phyloP scores from a whole-genome alignment of 805 yeast genomes.

The Kodamaea lidongshanica region DNA sequence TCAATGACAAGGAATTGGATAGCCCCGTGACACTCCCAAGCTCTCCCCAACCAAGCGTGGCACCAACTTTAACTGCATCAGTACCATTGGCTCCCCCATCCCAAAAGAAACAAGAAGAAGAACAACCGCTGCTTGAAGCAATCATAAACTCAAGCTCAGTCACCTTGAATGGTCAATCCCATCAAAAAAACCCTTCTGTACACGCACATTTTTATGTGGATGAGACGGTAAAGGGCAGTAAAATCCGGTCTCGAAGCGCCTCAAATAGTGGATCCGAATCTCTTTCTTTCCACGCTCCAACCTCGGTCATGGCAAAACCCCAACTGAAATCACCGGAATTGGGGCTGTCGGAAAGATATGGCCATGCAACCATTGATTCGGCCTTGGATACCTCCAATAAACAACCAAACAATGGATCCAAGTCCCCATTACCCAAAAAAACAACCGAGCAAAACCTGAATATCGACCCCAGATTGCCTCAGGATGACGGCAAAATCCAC shows the following conservation, averaged over 20 bases:
- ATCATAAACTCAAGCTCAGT: conserved; percentile 13
- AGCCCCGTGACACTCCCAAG: conserved; percentile 2
- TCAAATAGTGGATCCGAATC: conserved; percentile 22
- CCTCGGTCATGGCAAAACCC: conserved; percentile 4
- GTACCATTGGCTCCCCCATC: background rate
- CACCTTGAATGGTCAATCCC: conserved; percentile 24
- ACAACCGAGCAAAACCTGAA: conserved; percentile 39
- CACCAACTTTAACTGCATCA: too few species aligned
- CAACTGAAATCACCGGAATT: conserved; percentile 6
- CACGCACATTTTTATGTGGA: conserved; percentile 77
- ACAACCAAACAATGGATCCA: conserved; percentile 1
- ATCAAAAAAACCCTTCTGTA: conserved; percentile 54
- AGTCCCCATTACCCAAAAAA: conserved; percentile 1
- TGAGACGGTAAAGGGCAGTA: conserved; percentile 51
- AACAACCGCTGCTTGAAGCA: too few species aligned
- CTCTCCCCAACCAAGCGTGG: too few species aligned
- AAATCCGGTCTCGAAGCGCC: conserved; percentile 35
- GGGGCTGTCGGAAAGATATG: conserved; percentile 3
- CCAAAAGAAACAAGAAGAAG: too few species aligned
- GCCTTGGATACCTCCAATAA: conserved; percentile 2
- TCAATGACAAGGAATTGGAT: conserved; percentile 19
- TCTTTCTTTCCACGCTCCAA: conserved; percentile 4
- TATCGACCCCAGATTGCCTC: conserved; percentile 58
- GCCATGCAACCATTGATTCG: conserved; percentile 5
- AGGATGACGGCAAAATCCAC: conserved; percentile 53